Base-by-base conservation (phyloP, 768 basidiomycete genomes). In the Hypsizygus marmoreus region DNA sequence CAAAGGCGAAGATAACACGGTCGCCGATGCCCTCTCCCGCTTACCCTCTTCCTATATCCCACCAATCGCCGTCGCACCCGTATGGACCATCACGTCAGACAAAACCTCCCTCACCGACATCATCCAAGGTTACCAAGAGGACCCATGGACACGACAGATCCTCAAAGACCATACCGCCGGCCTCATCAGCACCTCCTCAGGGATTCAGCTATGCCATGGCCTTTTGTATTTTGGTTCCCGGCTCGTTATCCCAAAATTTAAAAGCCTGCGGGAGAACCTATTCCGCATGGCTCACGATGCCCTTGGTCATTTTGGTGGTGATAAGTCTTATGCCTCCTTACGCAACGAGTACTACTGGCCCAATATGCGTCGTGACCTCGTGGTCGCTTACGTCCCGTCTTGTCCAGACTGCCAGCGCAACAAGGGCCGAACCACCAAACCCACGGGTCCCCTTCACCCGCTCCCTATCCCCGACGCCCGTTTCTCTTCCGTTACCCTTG, bases 281-380 rank as follows among this genome's bases (percentile, higher is more conserved):
- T 69, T 62, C 40, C 51, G 52, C 0, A 43, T 65, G 1, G 62
- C 59, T 0, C 69, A 68, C 35, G 60, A 69, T 37, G 22, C 41
- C 0, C 44, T 62, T 0, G 65, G 66, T 0, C 64, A 70, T 49
- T 66, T 73, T 38, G 60, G 70, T 0, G 51, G 58, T 10, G 45
- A 58, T n/a, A 66, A 73, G 45, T 49, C 56, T 0, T 68, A 68
- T 40, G 52, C 31, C 0, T 5, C 51, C 0, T 34, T 70, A 0
- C 16, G 51, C 0, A 19, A 53, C 0, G 51, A 56, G 1, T 70
- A 56, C 44, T 70, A 60, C 30, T 61, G 66, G 65, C 59, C 60
- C 19, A 54, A 64, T 33, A 71, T 71, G 69, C 47, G 64, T 45
- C 47, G 56, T n/a, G 38, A 39, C 24, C n/a, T 39, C 4, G 38